Base-by-base conservation (phyloP, 148 eudicot species). In the Nepenthes gracilis region DNA sequence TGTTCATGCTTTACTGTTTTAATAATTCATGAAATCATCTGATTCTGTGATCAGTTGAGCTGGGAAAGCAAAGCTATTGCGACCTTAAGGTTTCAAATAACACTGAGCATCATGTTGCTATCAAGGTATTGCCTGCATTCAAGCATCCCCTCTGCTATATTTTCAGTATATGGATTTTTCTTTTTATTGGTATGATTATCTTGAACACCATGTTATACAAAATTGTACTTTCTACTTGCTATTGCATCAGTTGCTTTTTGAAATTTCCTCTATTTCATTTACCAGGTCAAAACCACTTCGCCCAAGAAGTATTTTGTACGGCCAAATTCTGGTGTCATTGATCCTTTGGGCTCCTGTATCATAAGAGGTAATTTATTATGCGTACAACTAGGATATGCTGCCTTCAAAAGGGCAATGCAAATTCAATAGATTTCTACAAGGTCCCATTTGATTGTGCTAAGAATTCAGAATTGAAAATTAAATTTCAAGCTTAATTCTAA, bases 241-340 rank as follows among this genome's bases (percentile, higher is more conserved):
- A 4, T 59, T 56, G 45, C 54, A 13, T 65, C 36, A 6, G 32
- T 12, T 38, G 2, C 53, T 4, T 36, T 68, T 2, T 64, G 66
- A 58, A 49, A 33, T 14, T 56, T 48, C 11, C 38, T 4, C 11
- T 34, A 59, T 62, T 52, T 54, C 59, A n/a, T 74, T 61, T 70
- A 64, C 43, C 61, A 90, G 95, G 97, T 90, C 60, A 90, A 90
- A 75, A 90, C 97, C 57, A 87, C 97, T 66, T 87, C 95, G 9
- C 97, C 97, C 9, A 90, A 90, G 77, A 87, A 81, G 69, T 90
- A 90, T 69, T 90, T 78, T 73, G 97, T 90, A 15, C 83, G 97
- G 48, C 97, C 97, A 54, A 90, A 90, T 72, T 83, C 87, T 58
- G 95, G 97, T 66, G 91, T 90, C 55, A 74, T 90, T 67, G 83